Percentiles rank a stretch among this genome's conserved stretches.
Conservation (phyloP, 2,329 filamentous ascomycete genomes). For the Phoma sp. region DNA sequence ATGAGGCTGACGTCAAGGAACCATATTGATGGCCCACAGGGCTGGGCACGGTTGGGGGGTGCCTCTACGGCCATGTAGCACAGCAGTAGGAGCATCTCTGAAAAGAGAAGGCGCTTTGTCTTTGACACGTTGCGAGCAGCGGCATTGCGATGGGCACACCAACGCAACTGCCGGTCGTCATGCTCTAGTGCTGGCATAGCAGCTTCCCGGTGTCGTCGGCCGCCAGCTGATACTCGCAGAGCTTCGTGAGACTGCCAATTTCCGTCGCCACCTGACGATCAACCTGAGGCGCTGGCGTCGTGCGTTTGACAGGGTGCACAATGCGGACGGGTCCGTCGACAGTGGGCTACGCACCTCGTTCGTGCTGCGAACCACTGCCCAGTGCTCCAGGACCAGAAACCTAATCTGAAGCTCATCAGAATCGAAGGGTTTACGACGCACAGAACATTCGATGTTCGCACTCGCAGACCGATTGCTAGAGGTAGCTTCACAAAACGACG, state of each 20-base stretch:
- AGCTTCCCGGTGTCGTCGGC: not conserved
- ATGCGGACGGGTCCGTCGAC: slow-evolving; percentile 18
- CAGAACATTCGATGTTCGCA: too few species aligned
- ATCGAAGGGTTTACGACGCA: too few species aligned
- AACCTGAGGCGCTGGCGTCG: slow-evolving; percentile 18
- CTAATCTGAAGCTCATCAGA: not conserved
- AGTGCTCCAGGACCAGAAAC: slow-evolving; percentile 8
- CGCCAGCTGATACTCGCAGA: slow-evolving; percentile 15
- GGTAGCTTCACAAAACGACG: too few species aligned
- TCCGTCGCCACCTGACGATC: slow-evolving; percentile 13
- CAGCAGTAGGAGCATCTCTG: slow-evolving; percentile 10
- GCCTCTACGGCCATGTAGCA: slow-evolving; percentile 12
- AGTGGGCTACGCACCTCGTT: slow-evolving; percentile 1
- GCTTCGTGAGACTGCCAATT: slow-evolving; percentile 12
- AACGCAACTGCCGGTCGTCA: slow-evolving; percentile 6
- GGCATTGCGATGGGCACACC: slow-evolving; percentile 3
- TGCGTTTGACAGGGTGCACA: slow-evolving; percentile 29
- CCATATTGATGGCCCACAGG: slow-evolving; percentile 9
- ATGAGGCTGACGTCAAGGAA: slow-evolving; percentile 16
- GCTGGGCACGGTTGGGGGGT: slow-evolving; percentile 14
- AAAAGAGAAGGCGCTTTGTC: slow-evolving; percentile 18
- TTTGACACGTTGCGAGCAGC: slow-evolving; percentile 12
- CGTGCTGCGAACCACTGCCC: slow-evolving; percentile 20
- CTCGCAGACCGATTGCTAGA: too few species aligned
- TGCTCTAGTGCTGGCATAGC: not conserved